These are phyloP conservation scores for Pilasporangium apinafurcum DNA, from an alignment of 352 stramenopile species.

Conservation along the genomic window DNA sequence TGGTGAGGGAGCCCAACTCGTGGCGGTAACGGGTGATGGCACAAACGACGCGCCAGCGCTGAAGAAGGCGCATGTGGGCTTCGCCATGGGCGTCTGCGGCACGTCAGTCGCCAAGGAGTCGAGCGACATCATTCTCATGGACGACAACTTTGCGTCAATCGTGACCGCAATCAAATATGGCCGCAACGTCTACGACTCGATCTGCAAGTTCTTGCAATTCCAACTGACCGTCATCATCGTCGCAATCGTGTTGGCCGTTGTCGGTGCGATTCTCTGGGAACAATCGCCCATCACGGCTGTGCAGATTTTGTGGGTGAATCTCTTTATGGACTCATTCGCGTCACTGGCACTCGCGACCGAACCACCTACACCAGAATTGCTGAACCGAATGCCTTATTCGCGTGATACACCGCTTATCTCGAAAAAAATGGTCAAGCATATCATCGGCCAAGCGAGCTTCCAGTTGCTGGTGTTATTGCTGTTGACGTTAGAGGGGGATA, in stretches of 20 bases:
- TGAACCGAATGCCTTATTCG: constrained; percentile 72
- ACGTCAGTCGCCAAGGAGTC: constrained; percentile 88
- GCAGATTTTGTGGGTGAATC: constrained; percentile 93
- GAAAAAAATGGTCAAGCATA: constrained; percentile 82
- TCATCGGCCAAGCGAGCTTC: constrained; percentile 73
- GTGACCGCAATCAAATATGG: constrained; percentile 90
- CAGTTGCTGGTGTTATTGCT: constrained; percentile 73
- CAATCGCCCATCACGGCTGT: constrained; percentile 79
- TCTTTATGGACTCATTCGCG: constrained; percentile 92
- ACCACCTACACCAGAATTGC: constrained; percentile 56
- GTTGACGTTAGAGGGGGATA: constrained; percentile 45
- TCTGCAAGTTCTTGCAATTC: constrained; percentile 92
- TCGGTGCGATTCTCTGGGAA: constrained; percentile 57
- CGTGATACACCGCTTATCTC: constrained; percentile 75
- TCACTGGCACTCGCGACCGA: constrained; percentile 88
- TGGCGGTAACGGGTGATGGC: constrained; percentile 91
- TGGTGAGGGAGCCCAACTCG: constrained; percentile 36
- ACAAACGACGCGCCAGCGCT: constrained; percentile 92
- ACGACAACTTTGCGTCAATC: constrained; percentile 91
- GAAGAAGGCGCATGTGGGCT: constrained; percentile 85
- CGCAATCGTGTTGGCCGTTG: constrained; percentile 76
- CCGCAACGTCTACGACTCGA: constrained; percentile 91
- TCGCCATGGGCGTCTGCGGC: constrained; percentile 86
- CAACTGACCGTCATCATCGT: constrained; percentile 90
- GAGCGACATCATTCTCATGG: constrained; percentile 88